phyloP scores from a whole-genome alignment of 2,329 filamentous ascomycete genomes.

The Penicillium brevicompactum region DNA sequence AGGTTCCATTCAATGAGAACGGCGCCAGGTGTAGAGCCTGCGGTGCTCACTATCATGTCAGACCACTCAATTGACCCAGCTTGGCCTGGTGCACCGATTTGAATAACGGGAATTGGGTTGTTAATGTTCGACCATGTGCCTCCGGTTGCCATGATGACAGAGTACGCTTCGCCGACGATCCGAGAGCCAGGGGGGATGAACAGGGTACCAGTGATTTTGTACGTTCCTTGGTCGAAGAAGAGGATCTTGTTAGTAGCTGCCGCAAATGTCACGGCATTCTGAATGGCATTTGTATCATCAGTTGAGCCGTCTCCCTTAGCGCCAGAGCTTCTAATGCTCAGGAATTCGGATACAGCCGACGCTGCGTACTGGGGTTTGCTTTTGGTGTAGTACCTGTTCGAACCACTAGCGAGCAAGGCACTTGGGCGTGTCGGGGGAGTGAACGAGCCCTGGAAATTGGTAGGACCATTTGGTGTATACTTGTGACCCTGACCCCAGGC shows the following conservation, averaged over 20 bases:
- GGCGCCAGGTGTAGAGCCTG: constrained; percentile 68
- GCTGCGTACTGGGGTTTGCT: constrained; percentile 59
- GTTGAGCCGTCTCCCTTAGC: constrained; percentile 57
- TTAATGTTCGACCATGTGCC: constrained; percentile 58
- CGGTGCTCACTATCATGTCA: constrained; percentile 71
- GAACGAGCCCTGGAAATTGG: constrained; percentile 47
- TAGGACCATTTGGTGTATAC: constrained; percentile 49
- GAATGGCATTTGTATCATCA: constrained; percentile 63
- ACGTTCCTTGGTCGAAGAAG: constrained; percentile 61
- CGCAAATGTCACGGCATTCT: constrained; percentile 57
- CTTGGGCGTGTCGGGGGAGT: constrained; percentile 47
- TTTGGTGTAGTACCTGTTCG: constrained; percentile 46
- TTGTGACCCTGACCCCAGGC: constrained; percentile 49
- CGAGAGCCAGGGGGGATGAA: constrained; percentile 52
- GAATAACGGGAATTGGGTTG: constrained; percentile 65
- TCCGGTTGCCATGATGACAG: constrained; percentile 60
- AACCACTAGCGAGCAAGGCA: constrained; percentile 46
- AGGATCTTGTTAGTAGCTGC: constrained; percentile 53
- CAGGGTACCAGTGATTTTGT: constrained; percentile 51
- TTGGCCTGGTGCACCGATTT: constrained; percentile 67
- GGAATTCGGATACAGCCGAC: constrained; percentile 40
- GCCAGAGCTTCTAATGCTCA: constrained; percentile 47
- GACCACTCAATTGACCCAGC: constrained; percentile 68
- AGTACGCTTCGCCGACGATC: constrained; percentile 59
- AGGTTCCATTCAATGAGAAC: constrained; percentile 75